Evolutionary conservation across 2,329 filamentous ascomycete species (phyloP).

Genomic region (Ophiostoma montium): DNA sequence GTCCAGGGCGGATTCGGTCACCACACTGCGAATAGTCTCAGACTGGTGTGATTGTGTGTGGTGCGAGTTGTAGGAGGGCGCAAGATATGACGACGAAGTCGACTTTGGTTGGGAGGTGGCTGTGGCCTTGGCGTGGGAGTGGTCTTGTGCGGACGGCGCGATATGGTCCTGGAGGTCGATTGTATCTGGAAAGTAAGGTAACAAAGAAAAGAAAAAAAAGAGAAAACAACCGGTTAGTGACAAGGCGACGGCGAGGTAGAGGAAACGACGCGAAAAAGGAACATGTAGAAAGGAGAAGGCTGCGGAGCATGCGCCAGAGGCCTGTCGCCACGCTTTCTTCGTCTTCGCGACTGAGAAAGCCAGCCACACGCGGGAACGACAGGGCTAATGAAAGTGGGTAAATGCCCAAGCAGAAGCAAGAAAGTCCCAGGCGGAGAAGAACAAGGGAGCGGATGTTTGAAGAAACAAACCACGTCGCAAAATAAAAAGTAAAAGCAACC

Average conservation of each 20-base stretch:
- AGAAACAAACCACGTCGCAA: slow-evolving; percentile 5
- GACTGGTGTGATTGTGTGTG: slow-evolving; percentile 67
- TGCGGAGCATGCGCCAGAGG: slow-evolving; percentile 7
- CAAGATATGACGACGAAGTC: slow-evolving; percentile 24
- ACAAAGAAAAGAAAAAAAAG: neutral
- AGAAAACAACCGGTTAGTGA: slow-evolving; percentile 12
- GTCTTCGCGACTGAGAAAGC: slow-evolving; percentile 4
- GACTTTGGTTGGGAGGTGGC: slow-evolving; percentile 28
- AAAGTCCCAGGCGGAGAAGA: slow-evolving; percentile 7
- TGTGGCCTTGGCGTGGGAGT: slow-evolving; percentile 42
- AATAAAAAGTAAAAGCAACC: neutral
- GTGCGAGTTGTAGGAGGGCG: neutral
- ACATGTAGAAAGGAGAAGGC: neutral
- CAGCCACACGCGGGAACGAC: slow-evolving; percentile 6
- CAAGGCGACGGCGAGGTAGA: slow-evolving; percentile 9
- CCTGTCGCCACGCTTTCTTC: neutral
- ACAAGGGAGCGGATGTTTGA: slow-evolving; percentile 1
- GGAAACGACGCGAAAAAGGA: neutral
- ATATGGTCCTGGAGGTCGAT: slow-evolving; percentile 83
- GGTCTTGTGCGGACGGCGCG: slow-evolving; percentile 72
- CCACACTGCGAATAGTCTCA: slow-evolving; percentile 66
- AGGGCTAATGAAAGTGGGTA: slow-evolving; percentile 10
- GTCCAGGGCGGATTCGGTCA: slow-evolving; percentile 62
- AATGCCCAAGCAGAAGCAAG: slow-evolving; percentile 2
- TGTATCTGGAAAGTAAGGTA: slow-evolving; percentile 50